Percentiles rank a stretch among this genome's conserved stretches.
Evolutionary conservation across 1,284 basidiomycete genomes (phyloP).

Genomic region (Polyporus tsugae): DNA sequence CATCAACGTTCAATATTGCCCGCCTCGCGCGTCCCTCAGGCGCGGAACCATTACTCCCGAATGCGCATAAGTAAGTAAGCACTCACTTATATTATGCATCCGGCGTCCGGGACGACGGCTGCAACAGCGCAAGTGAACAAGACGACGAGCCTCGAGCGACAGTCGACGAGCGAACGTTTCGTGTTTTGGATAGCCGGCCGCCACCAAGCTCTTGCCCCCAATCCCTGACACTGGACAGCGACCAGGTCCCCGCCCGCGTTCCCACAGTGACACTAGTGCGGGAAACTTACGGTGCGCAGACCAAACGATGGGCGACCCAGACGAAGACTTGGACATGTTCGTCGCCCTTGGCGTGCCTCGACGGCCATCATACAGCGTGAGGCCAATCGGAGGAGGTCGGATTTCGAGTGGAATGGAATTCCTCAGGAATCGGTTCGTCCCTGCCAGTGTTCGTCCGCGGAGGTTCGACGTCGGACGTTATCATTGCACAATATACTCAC

Average conservation of each 20-base stretch:
- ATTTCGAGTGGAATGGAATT: neutral
- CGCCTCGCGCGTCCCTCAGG: neutral
- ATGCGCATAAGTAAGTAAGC: neutral
- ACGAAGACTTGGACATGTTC: neutral
- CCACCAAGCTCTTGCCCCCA: neutral
- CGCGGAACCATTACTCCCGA: neutral
- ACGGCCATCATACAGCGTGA: slow-evolving; percentile 4
- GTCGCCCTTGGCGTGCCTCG: neutral
- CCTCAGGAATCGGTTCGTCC: neutral
- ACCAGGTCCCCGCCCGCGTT: neutral
- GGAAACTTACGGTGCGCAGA: neutral
- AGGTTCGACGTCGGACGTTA: neutral
- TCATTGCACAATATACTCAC: neutral
- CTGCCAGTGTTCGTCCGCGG: neutral
- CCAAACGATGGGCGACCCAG: neutral
- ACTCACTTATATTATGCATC: too few species aligned
- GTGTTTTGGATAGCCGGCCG: slow-evolving; percentile 5
- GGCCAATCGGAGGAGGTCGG: neutral
- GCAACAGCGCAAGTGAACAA: neutral
- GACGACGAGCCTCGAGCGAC: neutral
- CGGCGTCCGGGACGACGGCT: too few species aligned
- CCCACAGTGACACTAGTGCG: slow-evolving; percentile 8
- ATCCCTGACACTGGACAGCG: too few species aligned
- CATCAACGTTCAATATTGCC: neutral
- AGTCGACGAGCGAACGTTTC: neutral